Conservation (phyloP, 176 grass and related monocot genomes). For the Panicum miliaceum region DNA sequence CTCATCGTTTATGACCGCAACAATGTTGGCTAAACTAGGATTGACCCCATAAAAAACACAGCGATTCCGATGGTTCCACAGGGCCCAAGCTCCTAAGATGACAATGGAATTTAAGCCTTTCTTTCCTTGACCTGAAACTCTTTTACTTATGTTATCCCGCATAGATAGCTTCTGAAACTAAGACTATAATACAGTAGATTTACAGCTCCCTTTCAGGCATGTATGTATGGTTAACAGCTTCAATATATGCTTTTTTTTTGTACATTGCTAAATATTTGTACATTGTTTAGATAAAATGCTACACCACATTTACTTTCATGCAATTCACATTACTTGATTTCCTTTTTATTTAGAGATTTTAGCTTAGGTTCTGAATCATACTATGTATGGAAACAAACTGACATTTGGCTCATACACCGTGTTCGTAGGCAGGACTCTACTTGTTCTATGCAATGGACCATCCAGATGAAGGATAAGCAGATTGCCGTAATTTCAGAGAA, state of each 20-base stretch:
- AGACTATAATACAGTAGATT: background rate
- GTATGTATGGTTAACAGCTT: background rate
- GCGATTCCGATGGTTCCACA: no score
- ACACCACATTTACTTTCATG: conserved; percentile 1
- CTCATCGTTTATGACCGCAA: no score
- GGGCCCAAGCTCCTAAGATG: no score
- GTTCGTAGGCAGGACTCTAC: conserved; percentile 71
- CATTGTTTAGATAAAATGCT: background rate
- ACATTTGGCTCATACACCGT: conserved; percentile 37
- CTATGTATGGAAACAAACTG: conserved; percentile 29
- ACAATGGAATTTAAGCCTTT: no score
- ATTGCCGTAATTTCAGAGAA: conserved; percentile 75
- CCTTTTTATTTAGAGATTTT: background rate
- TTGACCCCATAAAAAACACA: no score
- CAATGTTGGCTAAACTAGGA: no score
- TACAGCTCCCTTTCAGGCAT: background rate
- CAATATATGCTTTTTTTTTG: background rate
- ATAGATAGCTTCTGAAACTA: background rate
- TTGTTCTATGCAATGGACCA: conserved; percentile 73
- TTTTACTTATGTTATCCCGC: no score
- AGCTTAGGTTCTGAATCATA: conserved; percentile 18
- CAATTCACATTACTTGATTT: background rate
- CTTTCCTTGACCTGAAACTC: no score
- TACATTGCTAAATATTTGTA: background rate
- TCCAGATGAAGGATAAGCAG: conserved; percentile 79